Evolutionary conservation across 2,329 filamentous ascomycete species (phyloP).

Genomic region (Ophioceras dolichostomum): DNA sequence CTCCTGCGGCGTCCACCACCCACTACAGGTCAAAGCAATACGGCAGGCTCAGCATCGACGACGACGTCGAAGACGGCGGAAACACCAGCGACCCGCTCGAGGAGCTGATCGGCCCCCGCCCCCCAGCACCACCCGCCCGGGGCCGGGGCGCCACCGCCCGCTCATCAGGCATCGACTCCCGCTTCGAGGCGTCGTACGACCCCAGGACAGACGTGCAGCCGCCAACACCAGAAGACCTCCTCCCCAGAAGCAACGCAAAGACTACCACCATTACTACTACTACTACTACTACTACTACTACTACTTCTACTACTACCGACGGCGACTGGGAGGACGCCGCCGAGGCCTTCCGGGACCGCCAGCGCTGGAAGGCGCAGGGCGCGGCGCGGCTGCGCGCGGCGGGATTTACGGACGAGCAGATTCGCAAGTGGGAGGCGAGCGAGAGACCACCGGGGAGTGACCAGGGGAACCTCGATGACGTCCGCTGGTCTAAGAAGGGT

Average conservation of each 20-base stretch:
- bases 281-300: too few relatives aligned
- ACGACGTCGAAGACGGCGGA: constrained; percentile 28
- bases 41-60: constrained; percentile 4
- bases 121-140: constrained; percentile 42
- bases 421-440: constrained; percentile 58
- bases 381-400: constrained; percentile 64
- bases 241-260: too few relatives aligned
- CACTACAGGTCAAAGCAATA: too few relatives aligned
- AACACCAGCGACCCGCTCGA: constrained; percentile 69
- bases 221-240: neutral
- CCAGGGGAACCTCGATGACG: constrained; percentile 48
- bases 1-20: too few relatives aligned
- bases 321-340: constrained; percentile 72
- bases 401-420: constrained; percentile 63
- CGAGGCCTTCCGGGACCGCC: constrained; percentile 67
- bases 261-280: too few relatives aligned
- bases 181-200: constrained; percentile 59
- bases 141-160: constrained; percentile 57
- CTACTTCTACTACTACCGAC: constrained; percentile 32
- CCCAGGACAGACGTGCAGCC: constrained; percentile 41
- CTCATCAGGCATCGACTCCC: constrained; percentile 60
- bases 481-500: constrained; percentile 60
- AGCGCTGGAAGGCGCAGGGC: constrained; percentile 63
- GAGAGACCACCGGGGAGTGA: constrained; percentile 26
- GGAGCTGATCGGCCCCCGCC: constrained; percentile 64